A percentile compares a stretch with the other conserved stretches of the same genome.
Evolutionary conservation across 352 stramenopile species (phyloP).

Genomic region (Elongisporangium undulatum): DNA sequence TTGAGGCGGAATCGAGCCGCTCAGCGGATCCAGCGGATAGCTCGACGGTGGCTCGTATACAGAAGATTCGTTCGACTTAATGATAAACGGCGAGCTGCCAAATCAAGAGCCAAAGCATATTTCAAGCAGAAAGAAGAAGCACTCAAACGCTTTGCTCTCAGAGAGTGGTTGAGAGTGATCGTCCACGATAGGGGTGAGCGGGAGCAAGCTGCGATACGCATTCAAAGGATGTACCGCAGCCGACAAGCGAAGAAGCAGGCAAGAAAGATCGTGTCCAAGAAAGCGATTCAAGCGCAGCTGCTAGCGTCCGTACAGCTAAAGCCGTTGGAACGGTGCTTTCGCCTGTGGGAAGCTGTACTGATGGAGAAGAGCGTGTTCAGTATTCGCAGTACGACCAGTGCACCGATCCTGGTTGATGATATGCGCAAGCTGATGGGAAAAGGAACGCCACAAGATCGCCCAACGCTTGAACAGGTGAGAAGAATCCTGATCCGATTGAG

Average conservation of each 20-base stretch:
- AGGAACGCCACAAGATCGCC: constrained; percentile 1
- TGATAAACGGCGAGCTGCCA: constrained; percentile 7
- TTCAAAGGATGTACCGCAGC: constrained; percentile 49
- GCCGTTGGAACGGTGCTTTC: constrained; percentile 56
- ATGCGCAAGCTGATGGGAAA: constrained; percentile 4
- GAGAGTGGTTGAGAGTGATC: constrained; percentile 16
- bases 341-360: constrained; percentile 40
- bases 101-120: constrained; percentile 10
- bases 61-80: constrained; percentile 36
- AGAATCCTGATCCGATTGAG: constrained; percentile 3
- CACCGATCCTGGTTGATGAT: constrained; percentile 7
- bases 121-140: constrained; percentile 6
- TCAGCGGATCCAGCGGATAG: constrained; percentile 35
- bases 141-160: constrained; percentile 12
- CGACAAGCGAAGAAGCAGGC: constrained; percentile 36
- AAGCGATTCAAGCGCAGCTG: constrained; percentile 35
- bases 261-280: constrained; percentile 39
- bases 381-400: constrained; percentile 25
- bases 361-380: constrained; percentile 43
- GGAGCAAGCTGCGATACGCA: constrained; percentile 21
- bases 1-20: constrained; percentile 33
- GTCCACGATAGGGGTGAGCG: constrained; percentile 10
- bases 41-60: constrained; percentile 37
- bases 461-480: constrained; percentile 54
- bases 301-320: constrained; percentile 43